Percentiles rank a stretch among this genome's conserved stretches.
Evolutionary conservation across 805 yeast genomes (phyloP).

Genomic region (Candida michaelii): DNA sequence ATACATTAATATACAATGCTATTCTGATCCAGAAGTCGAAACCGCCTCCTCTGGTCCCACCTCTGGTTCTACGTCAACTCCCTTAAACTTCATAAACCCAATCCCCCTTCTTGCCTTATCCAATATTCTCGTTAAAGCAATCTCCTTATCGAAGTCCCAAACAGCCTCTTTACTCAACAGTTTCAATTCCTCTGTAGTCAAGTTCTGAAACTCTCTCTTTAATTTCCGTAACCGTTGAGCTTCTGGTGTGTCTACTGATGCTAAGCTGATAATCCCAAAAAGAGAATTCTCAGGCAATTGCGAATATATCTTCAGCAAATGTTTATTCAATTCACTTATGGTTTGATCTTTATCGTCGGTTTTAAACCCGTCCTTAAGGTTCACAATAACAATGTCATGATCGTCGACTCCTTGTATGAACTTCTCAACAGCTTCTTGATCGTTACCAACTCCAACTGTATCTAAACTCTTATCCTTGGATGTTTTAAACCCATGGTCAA

Average conservation of each 20-base stretch:
- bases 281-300: slow-evolving; percentile 47
- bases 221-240: background rate
- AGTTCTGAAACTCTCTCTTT: slow-evolving; percentile 38
- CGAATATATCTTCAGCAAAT: slow-evolving; percentile 50
- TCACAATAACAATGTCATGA: slow-evolving; percentile 51
- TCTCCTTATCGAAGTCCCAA: slow-evolving; percentile 56
- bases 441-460: slow-evolving; percentile 45
- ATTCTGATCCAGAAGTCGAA: no score
- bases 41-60: no score
- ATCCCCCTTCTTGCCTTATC: slow-evolving; percentile 59
- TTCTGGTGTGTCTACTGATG: background rate
- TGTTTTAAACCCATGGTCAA: slow-evolving; percentile 9
- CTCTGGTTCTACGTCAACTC: no score
- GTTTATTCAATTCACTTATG: slow-evolving; percentile 31
- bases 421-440: slow-evolving; percentile 55
- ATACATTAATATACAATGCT: no score
- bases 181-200: slow-evolving; percentile 40
- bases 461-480: background rate
- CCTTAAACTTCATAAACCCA: slow-evolving; percentile 43
- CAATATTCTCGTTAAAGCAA: slow-evolving; percentile 47
- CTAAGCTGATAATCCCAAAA: background rate
- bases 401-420: slow-evolving; percentile 35
- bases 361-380: slow-evolving; percentile 35
- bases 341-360: slow-evolving; percentile 33
- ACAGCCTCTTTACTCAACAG: slow-evolving; percentile 36